These are phyloP conservation scores for Arthroderma sp. DNA, from an alignment of 2,329 filamentous ascomycete genomes.

Conservation along the genomic window DNA sequence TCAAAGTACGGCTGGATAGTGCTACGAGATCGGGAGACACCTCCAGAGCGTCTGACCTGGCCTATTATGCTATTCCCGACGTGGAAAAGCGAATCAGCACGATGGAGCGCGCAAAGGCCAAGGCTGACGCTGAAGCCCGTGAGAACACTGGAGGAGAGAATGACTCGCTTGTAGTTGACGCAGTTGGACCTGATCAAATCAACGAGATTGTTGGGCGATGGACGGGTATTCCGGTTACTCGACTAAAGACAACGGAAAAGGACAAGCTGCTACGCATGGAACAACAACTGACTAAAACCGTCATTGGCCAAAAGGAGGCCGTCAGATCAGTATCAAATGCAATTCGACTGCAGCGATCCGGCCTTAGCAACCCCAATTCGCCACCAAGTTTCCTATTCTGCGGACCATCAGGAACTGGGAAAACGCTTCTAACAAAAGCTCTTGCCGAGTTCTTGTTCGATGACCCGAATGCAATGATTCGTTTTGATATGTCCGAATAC, in stretches of 20 bases:
- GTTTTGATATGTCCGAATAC: slow-evolving; percentile 99
- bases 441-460: slow-evolving; percentile 97
- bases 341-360: slow-evolving; percentile 87
- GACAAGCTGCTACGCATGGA: slow-evolving; percentile 99
- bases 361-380: slow-evolving; percentile 88
- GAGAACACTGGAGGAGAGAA: slow-evolving; percentile 50
- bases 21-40: slow-evolving; percentile 81
- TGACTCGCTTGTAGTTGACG: slow-evolving; percentile 70
- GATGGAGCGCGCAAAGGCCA: slow-evolving; percentile 68
- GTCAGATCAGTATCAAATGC: slow-evolving; percentile 89
- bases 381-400: slow-evolving; percentile 98
- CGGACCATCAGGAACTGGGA: slow-evolving; percentile 94
- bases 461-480: slow-evolving; percentile 92
- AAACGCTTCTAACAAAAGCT: slow-evolving; percentile 92
- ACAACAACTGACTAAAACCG: slow-evolving; percentile 65
- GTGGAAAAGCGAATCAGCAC: slow-evolving; percentile 67
- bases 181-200: slow-evolving; percentile 94
- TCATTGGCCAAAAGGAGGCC: slow-evolving; percentile 89
- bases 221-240: slow-evolving; percentile 96
- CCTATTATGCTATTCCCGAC: slow-evolving; percentile 95
- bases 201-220: slow-evolving; percentile 95
- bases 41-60: slow-evolving; percentile 77
- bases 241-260: slow-evolving; percentile 89
- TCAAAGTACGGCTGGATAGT: slow-evolving; percentile 85
- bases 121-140: slow-evolving; percentile 57